Evolutionary conservation across 78 protist species (phyloP).

Genomic region (Dictyostelium brefeldianum): DNA sequence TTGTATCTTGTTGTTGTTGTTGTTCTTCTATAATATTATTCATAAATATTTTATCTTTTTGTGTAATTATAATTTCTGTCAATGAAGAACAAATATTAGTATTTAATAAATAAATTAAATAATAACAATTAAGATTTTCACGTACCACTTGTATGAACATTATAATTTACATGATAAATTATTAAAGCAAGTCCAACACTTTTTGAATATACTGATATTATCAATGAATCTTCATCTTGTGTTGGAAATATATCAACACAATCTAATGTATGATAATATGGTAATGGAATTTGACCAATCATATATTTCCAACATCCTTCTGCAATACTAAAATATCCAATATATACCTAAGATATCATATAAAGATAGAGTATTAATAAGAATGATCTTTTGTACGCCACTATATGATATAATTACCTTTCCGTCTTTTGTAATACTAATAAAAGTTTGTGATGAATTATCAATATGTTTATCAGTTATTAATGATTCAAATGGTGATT

Average conservation of each 20-base stretch:
- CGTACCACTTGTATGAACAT: constrained; percentile 45
- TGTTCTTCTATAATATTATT: neutral
- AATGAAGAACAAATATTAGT: neutral
- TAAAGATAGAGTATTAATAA: neutral
- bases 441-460: constrained; percentile 39
- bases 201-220: constrained; percentile 48
- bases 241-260: constrained; percentile 63
- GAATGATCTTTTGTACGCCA: neutral
- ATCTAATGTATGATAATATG: constrained; percentile 51
- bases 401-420: constrained; percentile 25
- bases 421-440: constrained; percentile 67
- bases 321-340: constrained; percentile 26
- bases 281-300: constrained; percentile 13
- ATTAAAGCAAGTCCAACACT: constrained; percentile 17
- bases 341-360: constrained; percentile 16
- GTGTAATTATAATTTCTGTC: neutral
- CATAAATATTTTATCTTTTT: constrained; percentile 19
- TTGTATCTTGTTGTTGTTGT: constrained; percentile 6
- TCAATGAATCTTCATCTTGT: constrained; percentile 24
- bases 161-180: constrained; percentile 41
- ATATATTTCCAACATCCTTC: constrained; percentile 66
- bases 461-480: constrained; percentile 9
- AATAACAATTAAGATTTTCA: neutral
- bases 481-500: constrained; percentile 26
- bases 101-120: neutral